phyloP scores from a whole-genome alignment of 768 basidiomycete species.

The Porpolomopsis calyptriformis region DNA sequence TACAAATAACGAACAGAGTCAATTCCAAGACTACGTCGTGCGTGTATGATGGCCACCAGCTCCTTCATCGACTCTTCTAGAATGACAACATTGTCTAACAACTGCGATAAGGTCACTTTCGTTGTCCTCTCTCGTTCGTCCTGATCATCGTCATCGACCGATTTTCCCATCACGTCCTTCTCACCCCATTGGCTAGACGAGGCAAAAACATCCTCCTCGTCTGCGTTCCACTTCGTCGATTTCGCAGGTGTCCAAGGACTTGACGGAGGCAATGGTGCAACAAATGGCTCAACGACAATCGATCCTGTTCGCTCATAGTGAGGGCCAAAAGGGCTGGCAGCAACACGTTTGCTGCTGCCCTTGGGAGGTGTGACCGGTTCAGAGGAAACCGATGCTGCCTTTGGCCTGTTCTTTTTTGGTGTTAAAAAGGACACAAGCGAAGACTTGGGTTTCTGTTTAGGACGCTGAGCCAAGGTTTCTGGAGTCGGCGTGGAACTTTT shows the following conservation, averaged over 20 bases:
- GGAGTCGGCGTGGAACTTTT: conserved; percentile 17
- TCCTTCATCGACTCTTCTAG: conserved; percentile 95
- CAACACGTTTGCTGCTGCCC: conserved; percentile 29
- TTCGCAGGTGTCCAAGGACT: conserved; percentile 57
- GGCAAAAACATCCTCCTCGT: conserved; percentile 66
- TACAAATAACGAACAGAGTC: conserved; percentile 71
- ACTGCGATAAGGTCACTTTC: conserved; percentile 63
- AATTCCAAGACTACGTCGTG: conserved; percentile 72
- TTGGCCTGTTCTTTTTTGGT: conserved; percentile 55
- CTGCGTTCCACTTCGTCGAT: conserved; percentile 39
- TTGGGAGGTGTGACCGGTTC: conserved; percentile 40
- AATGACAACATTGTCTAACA: conserved; percentile 91
- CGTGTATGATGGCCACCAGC: conserved; percentile 74
- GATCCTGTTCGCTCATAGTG: conserved; percentile 76
- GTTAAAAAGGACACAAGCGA: conserved; percentile 71
- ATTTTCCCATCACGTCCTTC: conserved; percentile 15
- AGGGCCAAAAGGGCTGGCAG: conserved; percentile 69
- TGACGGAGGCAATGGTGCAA: conserved; percentile 45
- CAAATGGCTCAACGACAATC: conserved; percentile 60
- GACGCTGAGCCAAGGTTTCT: conserved; percentile 16
- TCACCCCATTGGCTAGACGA: conserved; percentile 34
- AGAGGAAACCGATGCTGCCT: conserved; percentile 22
- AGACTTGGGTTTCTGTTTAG: conserved; percentile 38
- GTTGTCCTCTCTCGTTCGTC: conserved; percentile 21
- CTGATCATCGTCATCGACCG: conserved; percentile 20